A percentile compares a stretch with the other conserved stretches of the same genome.
Conservation (phyloP, 345 rosid species). For the Cardiospermum halicacabum region DNA sequence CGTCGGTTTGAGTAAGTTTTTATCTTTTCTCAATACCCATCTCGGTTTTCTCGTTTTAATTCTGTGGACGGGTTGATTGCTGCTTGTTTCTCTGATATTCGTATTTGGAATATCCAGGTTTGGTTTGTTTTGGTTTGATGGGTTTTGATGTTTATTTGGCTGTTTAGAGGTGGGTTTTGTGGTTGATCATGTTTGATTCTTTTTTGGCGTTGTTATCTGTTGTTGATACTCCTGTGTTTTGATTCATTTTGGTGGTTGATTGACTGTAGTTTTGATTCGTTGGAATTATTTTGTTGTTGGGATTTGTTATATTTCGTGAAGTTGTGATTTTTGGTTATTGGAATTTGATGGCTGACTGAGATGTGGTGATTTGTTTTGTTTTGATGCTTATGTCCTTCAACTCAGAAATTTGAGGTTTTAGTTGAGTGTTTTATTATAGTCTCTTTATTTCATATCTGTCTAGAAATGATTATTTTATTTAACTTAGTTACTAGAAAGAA, state of each 20-base stretch:
- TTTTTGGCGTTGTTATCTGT: neutral
- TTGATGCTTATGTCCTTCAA: neutral
- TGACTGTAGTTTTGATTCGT: neutral
- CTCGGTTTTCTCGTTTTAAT: neutral
- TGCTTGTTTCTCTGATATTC: neutral
- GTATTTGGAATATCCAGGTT: neutral
- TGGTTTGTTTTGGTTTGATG: neutral
- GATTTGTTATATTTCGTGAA: neutral
- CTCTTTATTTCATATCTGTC: neutral
- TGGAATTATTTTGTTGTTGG: neutral
- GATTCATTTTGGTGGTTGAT: neutral
- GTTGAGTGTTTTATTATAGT: neutral
- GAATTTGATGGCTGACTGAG: neutral
- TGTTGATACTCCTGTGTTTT: neutral
- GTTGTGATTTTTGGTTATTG: neutral
- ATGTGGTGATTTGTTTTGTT: neutral
- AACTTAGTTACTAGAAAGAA: too few relatives aligned
- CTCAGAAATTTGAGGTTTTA: neutral
- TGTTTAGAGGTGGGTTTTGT: conserved; percentile 10
- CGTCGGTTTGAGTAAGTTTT: conserved; percentile 14
- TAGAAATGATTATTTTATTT: too few relatives aligned
- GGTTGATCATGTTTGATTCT: conserved; percentile 4
- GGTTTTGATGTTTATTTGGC: neutral
- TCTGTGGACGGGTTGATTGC: neutral
- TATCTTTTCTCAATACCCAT: conserved; percentile 2